These are phyloP conservation scores for Thielaviopsis musarum DNA, from an alignment of 2,329 filamentous ascomycete genomes.

Conservation along the genomic window DNA sequence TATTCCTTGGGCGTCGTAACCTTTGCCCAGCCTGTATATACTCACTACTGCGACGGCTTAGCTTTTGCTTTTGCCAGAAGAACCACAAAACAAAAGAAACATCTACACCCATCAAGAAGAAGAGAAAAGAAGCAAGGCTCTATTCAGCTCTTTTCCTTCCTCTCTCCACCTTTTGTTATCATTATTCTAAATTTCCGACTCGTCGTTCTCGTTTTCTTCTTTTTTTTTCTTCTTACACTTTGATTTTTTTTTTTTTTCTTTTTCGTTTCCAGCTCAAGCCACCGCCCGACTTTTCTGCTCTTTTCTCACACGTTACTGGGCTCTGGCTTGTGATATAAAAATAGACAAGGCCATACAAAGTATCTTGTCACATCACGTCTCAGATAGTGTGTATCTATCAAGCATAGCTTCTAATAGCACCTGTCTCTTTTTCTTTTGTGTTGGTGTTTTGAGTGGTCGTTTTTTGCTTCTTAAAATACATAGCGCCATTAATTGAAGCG, in stretches of 20 bases:
- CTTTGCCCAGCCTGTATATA: too few species aligned
- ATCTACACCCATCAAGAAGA: neutral
- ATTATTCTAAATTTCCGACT: too few species aligned
- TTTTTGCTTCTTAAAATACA: neutral
- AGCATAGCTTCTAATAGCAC: neutral
- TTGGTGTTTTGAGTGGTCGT: neutral
- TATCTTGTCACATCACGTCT: neutral
- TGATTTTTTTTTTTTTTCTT: neutral
- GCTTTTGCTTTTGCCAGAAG: too few species aligned
- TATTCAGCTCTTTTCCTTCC: too few species aligned
- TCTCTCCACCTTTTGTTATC: too few species aligned
- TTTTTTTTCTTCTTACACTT: slow-evolving; percentile 12
- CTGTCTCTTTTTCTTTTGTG: neutral
- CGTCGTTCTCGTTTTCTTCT: neutral
- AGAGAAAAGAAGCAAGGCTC: neutral
- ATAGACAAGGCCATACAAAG: neutral
- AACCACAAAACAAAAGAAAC: neutral
- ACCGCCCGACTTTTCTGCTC: neutral
- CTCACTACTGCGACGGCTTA: too few species aligned
- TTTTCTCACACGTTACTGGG: neutral
- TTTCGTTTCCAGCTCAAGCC: neutral
- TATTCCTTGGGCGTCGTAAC: too few species aligned
- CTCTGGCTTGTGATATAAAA: neutral
- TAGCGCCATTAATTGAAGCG: neutral
- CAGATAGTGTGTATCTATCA: neutral